These are phyloP conservation scores for Nemania sp. DNA, from an alignment of 2,329 filamentous ascomycete species.

Conservation along the genomic window DNA sequence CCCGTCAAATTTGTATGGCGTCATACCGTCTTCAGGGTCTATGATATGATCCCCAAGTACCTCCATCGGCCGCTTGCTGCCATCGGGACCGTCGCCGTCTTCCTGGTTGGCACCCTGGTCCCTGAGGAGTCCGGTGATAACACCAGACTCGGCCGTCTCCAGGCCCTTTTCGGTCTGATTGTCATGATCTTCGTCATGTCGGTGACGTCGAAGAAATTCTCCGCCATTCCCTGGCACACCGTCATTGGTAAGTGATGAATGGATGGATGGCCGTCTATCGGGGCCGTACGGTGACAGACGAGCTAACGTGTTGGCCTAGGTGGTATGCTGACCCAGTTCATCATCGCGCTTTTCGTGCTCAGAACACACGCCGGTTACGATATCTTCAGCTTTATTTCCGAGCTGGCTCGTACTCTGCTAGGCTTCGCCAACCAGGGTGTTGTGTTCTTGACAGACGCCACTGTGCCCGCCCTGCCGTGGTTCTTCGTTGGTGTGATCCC, in stretches of 20 bases:
- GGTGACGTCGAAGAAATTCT: constrained; percentile 71
- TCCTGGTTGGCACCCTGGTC: constrained; percentile 78
- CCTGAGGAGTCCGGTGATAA: constrained; percentile 75
- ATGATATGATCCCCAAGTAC: constrained; percentile 67
- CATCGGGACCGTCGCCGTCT: constrained; percentile 66
- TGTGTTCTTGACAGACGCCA: constrained; percentile 66
- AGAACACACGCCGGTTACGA: constrained; percentile 80
- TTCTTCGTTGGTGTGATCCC: constrained; percentile 84
- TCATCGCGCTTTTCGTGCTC: constrained; percentile 87
- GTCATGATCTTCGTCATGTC: constrained; percentile 73
- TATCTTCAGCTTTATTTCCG: constrained; percentile 88
- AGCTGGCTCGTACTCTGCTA: constrained; percentile 73
- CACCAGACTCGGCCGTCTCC: constrained; percentile 76
- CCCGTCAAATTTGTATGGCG: constrained; percentile 72
- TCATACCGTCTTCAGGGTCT: constrained; percentile 62
- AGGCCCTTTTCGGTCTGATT: constrained; percentile 77
- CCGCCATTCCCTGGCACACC: constrained; percentile 70
- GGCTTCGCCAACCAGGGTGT: constrained; percentile 77
- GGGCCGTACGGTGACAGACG: not conserved
- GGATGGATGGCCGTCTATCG: constrained; percentile 1
- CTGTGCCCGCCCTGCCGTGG: constrained; percentile 54
- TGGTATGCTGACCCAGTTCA: constrained; percentile 86
- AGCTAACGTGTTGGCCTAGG: constrained; percentile 40
- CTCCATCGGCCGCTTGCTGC: constrained; percentile 67
- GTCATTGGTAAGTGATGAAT: constrained; percentile 62